A percentile compares a stretch with the other conserved stretches of the same genome.
Conservation (phyloP, 331 rosid species). For the Cydonia oblonga region DNA sequence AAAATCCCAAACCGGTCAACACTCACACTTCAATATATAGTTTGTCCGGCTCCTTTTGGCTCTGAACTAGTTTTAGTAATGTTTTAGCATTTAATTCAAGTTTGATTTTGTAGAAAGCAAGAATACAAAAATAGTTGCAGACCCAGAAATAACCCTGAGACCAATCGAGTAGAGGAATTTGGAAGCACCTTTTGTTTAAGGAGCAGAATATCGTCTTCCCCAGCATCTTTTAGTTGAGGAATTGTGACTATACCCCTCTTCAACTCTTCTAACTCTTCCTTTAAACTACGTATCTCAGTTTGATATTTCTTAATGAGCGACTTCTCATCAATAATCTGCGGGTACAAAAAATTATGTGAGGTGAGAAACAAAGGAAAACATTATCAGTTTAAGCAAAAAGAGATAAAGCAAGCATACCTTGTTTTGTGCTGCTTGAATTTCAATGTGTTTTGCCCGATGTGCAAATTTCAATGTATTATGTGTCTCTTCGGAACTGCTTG, state of each 20-base stretch:
- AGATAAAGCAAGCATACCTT: conserved; percentile 35
- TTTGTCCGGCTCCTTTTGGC: background rate
- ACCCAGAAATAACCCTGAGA: conserved; percentile 2
- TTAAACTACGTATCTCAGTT: conserved; percentile 74
- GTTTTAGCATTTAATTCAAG: background rate
- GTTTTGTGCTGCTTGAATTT: conserved; percentile 93
- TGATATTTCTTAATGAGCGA: conserved; percentile 97
- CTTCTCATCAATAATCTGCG: conserved; percentile 97
- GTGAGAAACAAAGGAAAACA: conserved; percentile 5
- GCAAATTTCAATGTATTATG: conserved; percentile 96
- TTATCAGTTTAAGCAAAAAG: background rate
- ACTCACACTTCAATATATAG: background rate
- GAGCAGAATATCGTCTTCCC: conserved; percentile 57
- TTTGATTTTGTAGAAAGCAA: background rate
- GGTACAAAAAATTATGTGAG: conserved; percentile 11
- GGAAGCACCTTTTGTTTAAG: conserved; percentile 74
- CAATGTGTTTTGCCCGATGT: conserved; percentile 93
- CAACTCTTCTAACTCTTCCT: conserved; percentile 83
- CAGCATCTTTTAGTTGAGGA: conserved; percentile 62
- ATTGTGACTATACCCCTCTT: conserved; percentile 69
- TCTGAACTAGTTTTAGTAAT: background rate
- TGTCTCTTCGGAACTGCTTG: conserved; percentile 92
- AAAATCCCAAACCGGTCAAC: background rate
- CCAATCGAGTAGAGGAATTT: conserved; percentile 10
- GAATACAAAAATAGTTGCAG: background rate